Percentiles rank a stretch among this genome's conserved stretches.
Conservation (phyloP, 208 protist genomes). For the Leishmania amazonensis region DNA sequence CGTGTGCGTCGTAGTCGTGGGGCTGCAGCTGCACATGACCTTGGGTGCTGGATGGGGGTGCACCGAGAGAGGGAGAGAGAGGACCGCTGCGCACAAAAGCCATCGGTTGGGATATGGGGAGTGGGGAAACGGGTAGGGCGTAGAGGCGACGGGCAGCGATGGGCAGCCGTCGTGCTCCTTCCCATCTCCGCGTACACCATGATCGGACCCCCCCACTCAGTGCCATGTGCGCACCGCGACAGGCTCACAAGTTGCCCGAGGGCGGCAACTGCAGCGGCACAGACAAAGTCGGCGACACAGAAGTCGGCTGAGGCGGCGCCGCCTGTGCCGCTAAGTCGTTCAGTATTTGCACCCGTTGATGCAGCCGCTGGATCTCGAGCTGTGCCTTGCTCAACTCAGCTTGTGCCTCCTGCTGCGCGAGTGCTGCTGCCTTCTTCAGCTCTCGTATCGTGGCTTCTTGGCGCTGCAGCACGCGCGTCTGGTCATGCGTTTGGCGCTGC, state of each 20-base stretch:
- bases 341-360: constrained; percentile 7
- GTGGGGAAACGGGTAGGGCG: background rate
- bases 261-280: background rate
- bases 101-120: background rate
- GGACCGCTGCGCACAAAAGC: background rate
- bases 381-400: background rate
- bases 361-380: constrained; percentile 13
- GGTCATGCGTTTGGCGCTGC: constrained; percentile 15
- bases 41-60: background rate
- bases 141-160: background rate
- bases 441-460: constrained; percentile 9
- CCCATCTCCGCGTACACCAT: background rate
- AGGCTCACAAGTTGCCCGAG: background rate
- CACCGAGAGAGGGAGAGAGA: background rate
- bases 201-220: background rate
- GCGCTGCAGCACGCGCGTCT: constrained; percentile 22
- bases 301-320: background rate
- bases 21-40: background rate
- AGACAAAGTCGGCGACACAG: background rate
- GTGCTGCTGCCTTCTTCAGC: background rate
- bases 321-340: too few species aligned
- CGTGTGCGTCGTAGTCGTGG: background rate
- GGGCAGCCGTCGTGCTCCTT: background rate
- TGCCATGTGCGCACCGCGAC: background rate
- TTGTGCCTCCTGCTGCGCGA: constrained; percentile 5